Evolutionary conservation across 2,329 filamentous ascomycete genomes (phyloP), one percentile per base, ranked within the genome.

Genomic region (Neonectria sp.): DNA sequence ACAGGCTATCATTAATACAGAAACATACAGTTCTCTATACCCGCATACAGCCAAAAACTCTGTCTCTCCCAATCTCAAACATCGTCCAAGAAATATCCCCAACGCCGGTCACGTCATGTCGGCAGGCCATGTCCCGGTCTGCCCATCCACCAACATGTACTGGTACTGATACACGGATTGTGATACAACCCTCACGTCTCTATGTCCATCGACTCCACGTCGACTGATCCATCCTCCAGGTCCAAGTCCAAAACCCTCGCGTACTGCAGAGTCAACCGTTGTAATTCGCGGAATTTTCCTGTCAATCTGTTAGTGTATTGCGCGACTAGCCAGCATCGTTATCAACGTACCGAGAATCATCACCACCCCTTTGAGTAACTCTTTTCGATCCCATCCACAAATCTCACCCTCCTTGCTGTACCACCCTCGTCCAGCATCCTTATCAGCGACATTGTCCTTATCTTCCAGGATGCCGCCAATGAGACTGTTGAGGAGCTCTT

Each of bases 261-360:
- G 79, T 98, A 98, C 69, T 97, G 95, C 29, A 98, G 93, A n/a
- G 94, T 97, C 48, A 98, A 88, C 29, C 96, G 89, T 80, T 99
- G 96, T 33, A 99, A 86, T 78, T 98, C 97, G 63, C 96, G 91
- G 82, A 96, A 95, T 90, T 98, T 98, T 67, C 94, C 95, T 97
- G 73, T 35, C 4, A 3, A 29, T 8, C 11, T 52, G 76, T 86
- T 79, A 43, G 21, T 17, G 49, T 12, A 31, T 31, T 40, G 6
- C 46, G n/a, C 27, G 24, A 35, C 29, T 17, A 60, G n/a, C 33
- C 15, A 56, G 27, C 21, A 48, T 27, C 37, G 31, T 8, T 4
- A 27, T 55, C 5, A 72, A 86, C 90, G 82, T 89, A 96, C 96
- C 96, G 49, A 99, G 88, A 79, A 97, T 95, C 82, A 98, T 86